These are phyloP conservation scores for Pseudocohnilembus persalinus DNA, from an alignment of 169 alveolate species.

Conservation along the genomic window DNA sequence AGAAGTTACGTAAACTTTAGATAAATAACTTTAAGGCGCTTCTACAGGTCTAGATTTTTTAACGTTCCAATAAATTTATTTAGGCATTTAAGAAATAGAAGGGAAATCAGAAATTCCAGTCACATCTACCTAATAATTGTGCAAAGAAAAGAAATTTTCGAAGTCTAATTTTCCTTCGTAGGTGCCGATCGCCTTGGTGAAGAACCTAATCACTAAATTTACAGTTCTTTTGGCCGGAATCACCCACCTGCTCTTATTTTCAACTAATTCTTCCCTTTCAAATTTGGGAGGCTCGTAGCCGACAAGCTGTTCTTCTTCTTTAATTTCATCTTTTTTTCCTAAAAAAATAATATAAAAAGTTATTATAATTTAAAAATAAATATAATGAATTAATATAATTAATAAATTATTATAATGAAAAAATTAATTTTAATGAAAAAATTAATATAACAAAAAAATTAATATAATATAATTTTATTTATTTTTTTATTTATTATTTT, in stretches of 20 bases:
- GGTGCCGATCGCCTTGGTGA: slow-evolving; percentile 76
- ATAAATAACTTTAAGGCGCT: slow-evolving; percentile 74
- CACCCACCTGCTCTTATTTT: slow-evolving; percentile 82
- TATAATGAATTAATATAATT: too few species aligned
- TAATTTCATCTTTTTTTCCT: too few species aligned
- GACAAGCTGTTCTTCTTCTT: slow-evolving; percentile 2
- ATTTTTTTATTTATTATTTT: too few species aligned
- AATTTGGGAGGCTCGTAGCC: background rate
- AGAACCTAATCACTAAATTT: slow-evolving; percentile 78
- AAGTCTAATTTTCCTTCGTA: slow-evolving; percentile 76
- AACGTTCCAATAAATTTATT: slow-evolving; percentile 59
- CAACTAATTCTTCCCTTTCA: slow-evolving; percentile 34
- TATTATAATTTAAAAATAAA: too few species aligned
- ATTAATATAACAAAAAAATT: too few species aligned
- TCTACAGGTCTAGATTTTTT: slow-evolving; percentile 64
- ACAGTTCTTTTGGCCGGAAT: slow-evolving; percentile 78
- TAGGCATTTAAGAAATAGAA: slow-evolving; percentile 80
- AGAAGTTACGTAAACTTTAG: slow-evolving; percentile 61
- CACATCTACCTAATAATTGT: slow-evolving; percentile 68
- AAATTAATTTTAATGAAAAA: too few species aligned
- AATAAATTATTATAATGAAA: too few species aligned
- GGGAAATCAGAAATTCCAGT: slow-evolving; percentile 86
- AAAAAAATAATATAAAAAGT: too few species aligned
- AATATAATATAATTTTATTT: too few species aligned
- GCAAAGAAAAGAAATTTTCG: slow-evolving; percentile 74